Evolutionary conservation across 139 green algal species (phyloP).

Genomic region (Dunaliella sp.): DNA sequence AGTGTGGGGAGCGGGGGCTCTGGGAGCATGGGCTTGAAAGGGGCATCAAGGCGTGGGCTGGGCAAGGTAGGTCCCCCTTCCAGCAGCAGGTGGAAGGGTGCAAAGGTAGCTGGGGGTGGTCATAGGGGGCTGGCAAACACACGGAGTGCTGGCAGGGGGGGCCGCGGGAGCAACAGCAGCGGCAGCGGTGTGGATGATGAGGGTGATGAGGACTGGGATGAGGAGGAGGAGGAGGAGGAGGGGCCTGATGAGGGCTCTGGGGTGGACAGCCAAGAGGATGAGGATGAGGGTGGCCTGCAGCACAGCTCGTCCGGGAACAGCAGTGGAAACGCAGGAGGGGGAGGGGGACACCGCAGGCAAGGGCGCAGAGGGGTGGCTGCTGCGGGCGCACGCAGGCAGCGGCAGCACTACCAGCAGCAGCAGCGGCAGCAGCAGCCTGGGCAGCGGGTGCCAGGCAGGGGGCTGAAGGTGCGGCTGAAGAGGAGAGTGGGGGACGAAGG

Average conservation of each 20-base stretch:
- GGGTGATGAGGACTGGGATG: background rate
- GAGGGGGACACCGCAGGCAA: too few relatives aligned
- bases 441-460: background rate
- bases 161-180: background rate
- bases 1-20: background rate
- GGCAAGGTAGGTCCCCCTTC: too few relatives aligned
- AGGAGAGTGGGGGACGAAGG: background rate
- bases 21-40: too few relatives aligned
- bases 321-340: background rate
- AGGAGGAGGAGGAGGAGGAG: background rate
- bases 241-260: background rate
- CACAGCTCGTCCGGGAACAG: background rate
- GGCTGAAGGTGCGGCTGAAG: background rate
- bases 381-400: background rate
- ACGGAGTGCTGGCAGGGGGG: background rate
- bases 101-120: too few relatives aligned
- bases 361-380: background rate
- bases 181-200: background rate
- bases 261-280: background rate
- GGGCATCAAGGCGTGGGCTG: too few relatives aligned
- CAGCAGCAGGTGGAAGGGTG: too few relatives aligned
- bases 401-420: background rate
- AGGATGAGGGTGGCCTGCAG: background rate
- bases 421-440: background rate
- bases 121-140: too few relatives aligned